Evolutionary conservation across 2,329 filamentous ascomycete genomes (phyloP).

Genomic region (Aschersonia sp.): DNA sequence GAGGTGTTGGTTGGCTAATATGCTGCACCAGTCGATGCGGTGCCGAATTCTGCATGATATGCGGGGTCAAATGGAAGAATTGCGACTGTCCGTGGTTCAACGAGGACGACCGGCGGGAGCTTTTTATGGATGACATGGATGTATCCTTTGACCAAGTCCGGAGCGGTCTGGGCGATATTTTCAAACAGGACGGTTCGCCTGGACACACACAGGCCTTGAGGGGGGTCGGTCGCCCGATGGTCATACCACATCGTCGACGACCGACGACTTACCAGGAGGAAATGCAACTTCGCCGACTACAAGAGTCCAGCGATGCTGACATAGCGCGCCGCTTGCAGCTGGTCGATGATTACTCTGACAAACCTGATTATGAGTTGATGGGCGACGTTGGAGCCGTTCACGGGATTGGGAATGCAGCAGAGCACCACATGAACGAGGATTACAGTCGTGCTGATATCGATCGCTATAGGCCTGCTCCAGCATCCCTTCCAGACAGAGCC

Average conservation of each 20-base stretch:
- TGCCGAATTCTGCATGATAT: conserved; percentile 79
- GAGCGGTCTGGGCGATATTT: conserved; percentile 9
- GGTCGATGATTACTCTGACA: conserved; percentile 23
- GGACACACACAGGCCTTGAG: conserved; percentile 13
- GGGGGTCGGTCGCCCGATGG: conserved; percentile 3
- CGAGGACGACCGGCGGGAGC: conserved; percentile 38
- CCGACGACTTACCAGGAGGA: conserved; percentile 30
- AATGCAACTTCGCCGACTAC: conserved; percentile 26
- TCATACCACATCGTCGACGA: conserved; percentile 11
- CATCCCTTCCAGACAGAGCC: background rate
- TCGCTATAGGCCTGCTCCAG: conserved; percentile 1
- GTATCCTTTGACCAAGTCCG: conserved; percentile 23
- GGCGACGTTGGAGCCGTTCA: conserved; percentile 21
- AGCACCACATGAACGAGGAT: conserved; percentile 48
- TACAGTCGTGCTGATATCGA: conserved; percentile 20
- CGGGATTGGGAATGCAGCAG: conserved; percentile 35
- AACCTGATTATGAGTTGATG: conserved; percentile 18
- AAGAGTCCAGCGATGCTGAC: conserved; percentile 31
- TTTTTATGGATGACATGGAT: conserved; percentile 38
- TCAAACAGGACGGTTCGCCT: conserved; percentile 9
- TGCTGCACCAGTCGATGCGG: conserved; percentile 48
- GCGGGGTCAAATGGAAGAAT: conserved; percentile 67
- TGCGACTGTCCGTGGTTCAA: conserved; percentile 77
- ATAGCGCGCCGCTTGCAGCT: conserved; percentile 11
- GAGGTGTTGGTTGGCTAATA: no score